phyloP scores from a whole-genome alignment of 768 basidiomycete species.

The Tricholoma flavovirens region DNA sequence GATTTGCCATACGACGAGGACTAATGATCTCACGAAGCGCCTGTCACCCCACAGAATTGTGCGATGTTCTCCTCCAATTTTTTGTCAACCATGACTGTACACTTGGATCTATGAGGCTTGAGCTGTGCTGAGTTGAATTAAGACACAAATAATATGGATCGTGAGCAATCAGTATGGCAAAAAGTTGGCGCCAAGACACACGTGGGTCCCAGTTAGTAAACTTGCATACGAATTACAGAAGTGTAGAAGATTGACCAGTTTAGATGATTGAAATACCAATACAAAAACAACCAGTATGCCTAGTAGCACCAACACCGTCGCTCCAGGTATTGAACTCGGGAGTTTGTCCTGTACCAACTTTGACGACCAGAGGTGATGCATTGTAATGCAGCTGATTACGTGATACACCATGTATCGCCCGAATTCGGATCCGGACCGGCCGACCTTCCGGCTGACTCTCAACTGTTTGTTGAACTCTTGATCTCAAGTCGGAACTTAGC shows the following conservation, averaged over 20 bases:
- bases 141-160: slow-evolving; percentile 3
- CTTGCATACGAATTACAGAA: background rate
- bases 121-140: slow-evolving; percentile 6
- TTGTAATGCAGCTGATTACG: slow-evolving; percentile 4
- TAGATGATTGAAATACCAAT: background rate
- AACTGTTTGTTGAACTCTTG: no score
- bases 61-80: slow-evolving; percentile 44
- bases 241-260: slow-evolving; percentile 10
- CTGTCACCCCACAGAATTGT: slow-evolving; percentile 65
- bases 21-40: slow-evolving; percentile 52
- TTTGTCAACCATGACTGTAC: slow-evolving; percentile 31
- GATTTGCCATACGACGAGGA: slow-evolving; percentile 12
- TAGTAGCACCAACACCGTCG: slow-evolving; percentile 3
- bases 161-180: background rate
- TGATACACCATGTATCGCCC: background rate
- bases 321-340: slow-evolving; percentile 8
- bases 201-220: slow-evolving; percentile 5
- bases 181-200: background rate
- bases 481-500: background rate
- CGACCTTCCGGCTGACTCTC: background rate
- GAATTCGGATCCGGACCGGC: background rate
- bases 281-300: slow-evolving; percentile 1
- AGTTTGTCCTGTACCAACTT: slow-evolving; percentile 1
- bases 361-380: background rate
- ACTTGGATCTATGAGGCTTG: slow-evolving; percentile 4